Evolutionary conservation across 805 yeast species (phyloP), one percentile per base, ranked within the genome.

Genomic region (Tetrapisispora iriomotensis): DNA sequence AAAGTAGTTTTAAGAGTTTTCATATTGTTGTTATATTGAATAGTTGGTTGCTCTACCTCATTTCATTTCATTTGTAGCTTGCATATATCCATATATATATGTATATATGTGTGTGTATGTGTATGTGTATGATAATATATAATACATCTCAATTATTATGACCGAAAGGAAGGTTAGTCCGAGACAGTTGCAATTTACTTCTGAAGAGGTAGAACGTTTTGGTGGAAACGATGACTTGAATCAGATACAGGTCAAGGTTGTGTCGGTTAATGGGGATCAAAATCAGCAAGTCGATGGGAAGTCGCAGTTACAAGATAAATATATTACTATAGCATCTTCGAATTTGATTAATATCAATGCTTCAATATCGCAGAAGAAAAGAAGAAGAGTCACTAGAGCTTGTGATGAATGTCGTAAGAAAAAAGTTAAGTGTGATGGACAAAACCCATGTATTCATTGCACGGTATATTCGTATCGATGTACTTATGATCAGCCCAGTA

Each of bases 401-500:
- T 71, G 75, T 50, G 74, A 71, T 45, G 62, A 57, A 27, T 71
- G 76, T 38, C 58, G 92, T 13, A 74, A 75, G 51, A 79, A 82
- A 53, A 82, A 82, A 53, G 88, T 82, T 40, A 82, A 81, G 54
- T 83, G 94, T 61, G 92, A 82, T 52, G 90, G 90, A 6, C 77
- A 78, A 50, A 85, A 77, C 52, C 94, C 92, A 1, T 82, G 90
- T 60, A 78, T 81, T 32, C 90, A 82, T 54, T 87, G 95, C 56
- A 82, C 95, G 1, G 95, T 85, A 1, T 87, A 85, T 61, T 76
- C 84, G 17, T 83, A 82, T 58, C 81, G 75, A 41, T 86, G 96
- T 61, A 76, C 94, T 0, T 86, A 86, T 56, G 83, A 82, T 53
- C 85, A 83, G 51, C 90, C 94, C 8, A 70, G 80, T 3, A 55